Base-by-base conservation (phyloP, 768 basidiomycete species). In the Kwoniella heveanensis region DNA sequence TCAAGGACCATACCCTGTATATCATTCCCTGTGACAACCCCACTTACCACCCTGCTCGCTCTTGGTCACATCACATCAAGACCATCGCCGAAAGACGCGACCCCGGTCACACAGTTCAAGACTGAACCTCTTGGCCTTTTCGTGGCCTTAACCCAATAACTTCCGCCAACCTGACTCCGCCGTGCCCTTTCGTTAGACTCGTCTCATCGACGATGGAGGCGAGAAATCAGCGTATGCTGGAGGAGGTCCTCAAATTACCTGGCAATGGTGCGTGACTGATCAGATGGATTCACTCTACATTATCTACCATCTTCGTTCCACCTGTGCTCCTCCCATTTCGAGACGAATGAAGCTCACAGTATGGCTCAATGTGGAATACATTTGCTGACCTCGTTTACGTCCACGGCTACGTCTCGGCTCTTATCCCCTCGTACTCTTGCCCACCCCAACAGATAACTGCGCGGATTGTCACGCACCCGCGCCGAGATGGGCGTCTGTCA, bases 401-500 rank as follows among this genome's bases (percentile, higher is more conserved):
- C n/a, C n/a, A n/a, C n/a, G n/a, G n/a, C n/a, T 36, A 36, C 32
- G 13, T 36, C 7, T 36, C 19, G 5, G 50, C 50, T 27, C 3
- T 17, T 25, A 9, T 7, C 50, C 13, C 19, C 21, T 8, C 29
- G 7, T n/a, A 24, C 22, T 48, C 32, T 24, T 29, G 5, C 59
- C 53, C 61, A n/a, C 54, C 66, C 50, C 2, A 19, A 17, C 74
- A 96, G 93, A 92, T 77, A 78, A 85, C 13, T 97, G 94, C 77
- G 93, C 94, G 6, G 94, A 97, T 80, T 97, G 94, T 79, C 91
- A 89, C 80, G 81, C 88, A n/a, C 84, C 88, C 60, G 85, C 86
- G 71, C 93, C 93, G 6, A 83, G 80, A 80, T 97, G 94, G 94
- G 89, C 91, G 5, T 89, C 89, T 1, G 83, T 90, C 71, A 96